Evolutionary conservation across 2,329 filamentous ascomycete species (phyloP).

Genomic region (Botrytis cinerea): DNA sequence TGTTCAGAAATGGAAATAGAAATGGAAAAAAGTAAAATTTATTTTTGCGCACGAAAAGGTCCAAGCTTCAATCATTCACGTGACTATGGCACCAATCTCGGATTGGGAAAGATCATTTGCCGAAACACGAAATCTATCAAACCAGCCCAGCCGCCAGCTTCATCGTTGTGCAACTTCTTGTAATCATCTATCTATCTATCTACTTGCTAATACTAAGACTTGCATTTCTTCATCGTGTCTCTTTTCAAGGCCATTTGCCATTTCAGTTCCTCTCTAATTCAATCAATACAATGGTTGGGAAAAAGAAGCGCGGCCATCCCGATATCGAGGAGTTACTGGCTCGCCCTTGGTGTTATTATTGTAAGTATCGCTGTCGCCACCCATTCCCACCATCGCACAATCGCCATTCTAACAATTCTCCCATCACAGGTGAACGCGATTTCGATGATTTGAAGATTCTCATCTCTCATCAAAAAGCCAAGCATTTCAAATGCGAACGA

Average conservation of each 20-base stretch:
- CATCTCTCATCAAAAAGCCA: constrained; percentile 97
- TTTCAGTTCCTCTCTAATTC: not conserved
- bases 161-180: not conserved
- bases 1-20: not conserved
- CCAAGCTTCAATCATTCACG: not conserved
- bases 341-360: constrained; percentile 98
- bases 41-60: not conserved
- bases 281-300: constrained; percentile 63
- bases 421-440: constrained; percentile 76
- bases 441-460: constrained; percentile 97
- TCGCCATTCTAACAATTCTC: not conserved
- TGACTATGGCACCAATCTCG: not conserved
- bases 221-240: not conserved
- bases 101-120: not conserved
- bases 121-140: constrained; percentile 19
- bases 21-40: not conserved
- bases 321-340: constrained; percentile 84
- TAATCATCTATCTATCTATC: not conserved
- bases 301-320: constrained; percentile 86
- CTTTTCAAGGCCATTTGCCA: not conserved
- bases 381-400: constrained; percentile 13
- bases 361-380: constrained; percentile 48
- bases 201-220: not conserved
- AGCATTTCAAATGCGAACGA: constrained; percentile 96
- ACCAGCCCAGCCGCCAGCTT: constrained; percentile 7